A percentile compares a stretch with the other conserved stretches of the same genome.
These are phyloP conservation scores for Paralagenidium karlingii DNA, from an alignment of 352 stramenopile species.

Conservation along the genomic window DNA sequence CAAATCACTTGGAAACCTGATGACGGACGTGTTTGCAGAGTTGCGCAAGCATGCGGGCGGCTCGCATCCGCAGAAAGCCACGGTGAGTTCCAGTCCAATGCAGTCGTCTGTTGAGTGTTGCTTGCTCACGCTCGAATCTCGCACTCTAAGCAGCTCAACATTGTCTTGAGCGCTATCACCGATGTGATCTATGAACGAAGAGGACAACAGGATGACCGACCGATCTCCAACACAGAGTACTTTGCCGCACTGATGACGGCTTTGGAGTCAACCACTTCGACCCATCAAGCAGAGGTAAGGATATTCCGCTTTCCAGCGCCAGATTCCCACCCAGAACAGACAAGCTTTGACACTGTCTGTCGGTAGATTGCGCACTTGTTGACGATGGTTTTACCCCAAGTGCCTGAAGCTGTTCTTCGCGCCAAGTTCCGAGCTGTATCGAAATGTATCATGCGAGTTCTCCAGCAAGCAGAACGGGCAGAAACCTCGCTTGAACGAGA, in stretches of 20 bases:
- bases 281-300: constrained; percentile 22
- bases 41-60: constrained; percentile 63
- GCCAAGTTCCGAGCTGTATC: constrained; percentile 63
- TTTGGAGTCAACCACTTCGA: constrained; percentile 52
- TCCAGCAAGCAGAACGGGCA: constrained; percentile 46
- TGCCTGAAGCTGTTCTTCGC: constrained; percentile 61
- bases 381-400: constrained; percentile 54
- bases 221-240: constrained; percentile 75
- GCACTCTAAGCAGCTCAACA: constrained; percentile 45
- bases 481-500: constrained; percentile 54
- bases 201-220: neutral
- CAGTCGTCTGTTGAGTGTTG: neutral
- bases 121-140: neutral
- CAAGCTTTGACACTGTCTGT: no score
- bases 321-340: no score
- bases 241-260: constrained; percentile 82
- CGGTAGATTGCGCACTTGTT: constrained; percentile 70
- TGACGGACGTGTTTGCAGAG: no score
- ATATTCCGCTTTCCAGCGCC: neutral
- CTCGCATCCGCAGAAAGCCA: constrained; percentile 69
- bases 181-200: constrained; percentile 77
- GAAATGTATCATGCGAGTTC: constrained; percentile 50
- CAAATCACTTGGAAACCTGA: no score
- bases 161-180: constrained; percentile 69
- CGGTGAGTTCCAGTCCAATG: constrained; percentile 7